Evolutionary conservation across 2,329 filamentous ascomycete species (phyloP).

Genomic region (Ascochyta clinopodiicola): DNA sequence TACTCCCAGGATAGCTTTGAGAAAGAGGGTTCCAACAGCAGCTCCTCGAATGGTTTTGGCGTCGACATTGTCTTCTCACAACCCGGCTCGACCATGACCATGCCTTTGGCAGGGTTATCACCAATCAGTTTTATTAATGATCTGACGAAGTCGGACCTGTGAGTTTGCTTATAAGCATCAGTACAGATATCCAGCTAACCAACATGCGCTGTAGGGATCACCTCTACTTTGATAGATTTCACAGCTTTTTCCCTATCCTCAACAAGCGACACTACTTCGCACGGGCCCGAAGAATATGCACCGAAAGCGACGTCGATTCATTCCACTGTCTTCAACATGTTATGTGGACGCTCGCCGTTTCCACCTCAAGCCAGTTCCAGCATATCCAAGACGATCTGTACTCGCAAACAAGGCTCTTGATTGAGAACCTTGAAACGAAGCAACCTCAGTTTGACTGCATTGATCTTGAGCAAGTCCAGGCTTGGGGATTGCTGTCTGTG

Average conservation of each 20-base stretch:
- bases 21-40: not conserved
- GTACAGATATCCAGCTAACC: not conserved
- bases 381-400: slow-evolving; percentile 4
- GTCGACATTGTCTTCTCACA: slow-evolving; percentile 1
- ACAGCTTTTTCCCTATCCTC: slow-evolving; percentile 7
- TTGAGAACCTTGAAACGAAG: not conserved
- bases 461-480: slow-evolving; percentile 3
- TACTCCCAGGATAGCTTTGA: not conserved
- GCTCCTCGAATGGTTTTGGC: not conserved
- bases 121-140: not conserved
- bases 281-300: not conserved
- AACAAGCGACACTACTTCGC: slow-evolving; percentile 7
- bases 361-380: slow-evolving; percentile 7
- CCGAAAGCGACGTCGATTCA: not conserved
- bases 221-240: slow-evolving; percentile 5
- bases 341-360: slow-evolving; percentile 7
- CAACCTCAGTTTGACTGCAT: slow-evolving; percentile 1
- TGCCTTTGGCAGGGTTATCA: slow-evolving; percentile 1
- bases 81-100: not conserved
- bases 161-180: not conserved
- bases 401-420: slow-evolving; percentile 5
- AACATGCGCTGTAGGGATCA: not conserved
- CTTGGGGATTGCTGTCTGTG: not conserved
- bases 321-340: slow-evolving; percentile 8
- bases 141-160: slow-evolving; percentile 1